Evolutionary conservation across 306 rosid genomes (phyloP).

Genomic region (Castanea mollissima): DNA sequence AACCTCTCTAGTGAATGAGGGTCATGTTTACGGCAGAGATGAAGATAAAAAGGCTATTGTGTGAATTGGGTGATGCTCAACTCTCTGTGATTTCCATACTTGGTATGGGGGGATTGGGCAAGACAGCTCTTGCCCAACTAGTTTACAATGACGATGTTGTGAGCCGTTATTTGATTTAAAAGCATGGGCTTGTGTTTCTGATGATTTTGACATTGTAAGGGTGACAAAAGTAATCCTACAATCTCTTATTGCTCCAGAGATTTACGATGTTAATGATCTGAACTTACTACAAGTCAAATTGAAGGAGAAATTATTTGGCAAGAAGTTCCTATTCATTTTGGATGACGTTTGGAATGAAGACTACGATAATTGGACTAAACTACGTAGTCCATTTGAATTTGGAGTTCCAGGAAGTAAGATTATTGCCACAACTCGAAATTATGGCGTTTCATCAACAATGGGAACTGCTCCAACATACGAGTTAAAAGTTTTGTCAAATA

Average conservation of each 20-base stretch:
- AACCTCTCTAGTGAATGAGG: neutral
- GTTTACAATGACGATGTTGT: neutral
- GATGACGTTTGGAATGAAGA: neutral
- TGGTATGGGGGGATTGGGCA: neutral
- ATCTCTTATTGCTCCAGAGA: neutral
- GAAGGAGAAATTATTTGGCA: neutral
- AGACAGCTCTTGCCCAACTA: neutral
- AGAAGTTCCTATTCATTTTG: neutral
- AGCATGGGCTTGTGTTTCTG: neutral
- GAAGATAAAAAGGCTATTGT: neutral
- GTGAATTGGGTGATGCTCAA: neutral
- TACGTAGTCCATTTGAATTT: neutral
- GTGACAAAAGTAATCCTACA: neutral
- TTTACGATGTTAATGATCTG: neutral
- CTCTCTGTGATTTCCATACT: neutral
- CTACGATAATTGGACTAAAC: neutral
- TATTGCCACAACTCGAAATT: neutral
- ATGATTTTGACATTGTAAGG: neutral
- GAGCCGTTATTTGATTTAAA: neutral
- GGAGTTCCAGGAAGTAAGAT: neutral
- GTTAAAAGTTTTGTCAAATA: neutral
- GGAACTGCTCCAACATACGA: neutral
- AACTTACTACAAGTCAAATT: neutral
- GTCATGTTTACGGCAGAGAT: slow-evolving; percentile 12
- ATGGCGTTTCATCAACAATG: neutral